Percentiles rank a stretch among this genome's conserved stretches.
These are phyloP conservation scores for Leucocoprinus birnbaumii DNA, from an alignment of 768 basidiomycete species.

Conservation along the genomic window DNA sequence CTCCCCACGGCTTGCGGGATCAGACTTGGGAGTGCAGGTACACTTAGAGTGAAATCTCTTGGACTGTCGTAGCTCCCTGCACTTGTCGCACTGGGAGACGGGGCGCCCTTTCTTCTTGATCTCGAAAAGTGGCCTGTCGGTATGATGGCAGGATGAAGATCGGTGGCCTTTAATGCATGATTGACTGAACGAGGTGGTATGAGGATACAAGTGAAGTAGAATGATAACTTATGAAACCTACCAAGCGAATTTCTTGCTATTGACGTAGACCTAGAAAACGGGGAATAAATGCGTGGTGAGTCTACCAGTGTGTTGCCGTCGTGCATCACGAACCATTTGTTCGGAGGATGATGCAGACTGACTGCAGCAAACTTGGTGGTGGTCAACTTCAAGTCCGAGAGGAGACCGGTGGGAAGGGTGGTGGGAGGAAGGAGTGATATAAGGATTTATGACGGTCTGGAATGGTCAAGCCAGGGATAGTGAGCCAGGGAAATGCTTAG, in stretches of 20 bases:
- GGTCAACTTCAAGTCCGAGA: background rate
- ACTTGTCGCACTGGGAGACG: slow-evolving; percentile 84
- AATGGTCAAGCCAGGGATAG: background rate
- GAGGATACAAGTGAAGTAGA: slow-evolving; percentile 2
- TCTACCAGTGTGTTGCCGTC: background rate
- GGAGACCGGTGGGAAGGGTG: background rate
- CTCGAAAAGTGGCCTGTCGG: slow-evolving; percentile 87
- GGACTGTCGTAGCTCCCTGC: slow-evolving; percentile 78
- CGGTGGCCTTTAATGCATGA: slow-evolving; percentile 95
- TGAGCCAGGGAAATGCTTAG: background rate
- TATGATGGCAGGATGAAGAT: slow-evolving; percentile 84
- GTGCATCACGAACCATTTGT: slow-evolving; percentile 12
- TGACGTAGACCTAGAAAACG: slow-evolving; percentile 58
- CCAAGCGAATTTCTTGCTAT: slow-evolving; percentile 79
- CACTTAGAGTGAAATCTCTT: slow-evolving; percentile 83
- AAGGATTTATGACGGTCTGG: background rate
- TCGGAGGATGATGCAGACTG: background rate
- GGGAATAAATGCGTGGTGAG: background rate
- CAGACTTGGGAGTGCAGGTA: slow-evolving; percentile 51
- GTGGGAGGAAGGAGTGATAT: slow-evolving; percentile 8
- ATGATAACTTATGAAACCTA: slow-evolving; percentile 24
- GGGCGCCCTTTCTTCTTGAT: slow-evolving; percentile 93
- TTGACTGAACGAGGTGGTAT: slow-evolving; percentile 47
- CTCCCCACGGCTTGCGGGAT: slow-evolving; percentile 27
- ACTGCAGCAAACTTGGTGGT: background rate